Percentiles rank a stretch among this genome's conserved stretches.
Conservation (phyloP, 176 grass and related monocot species). For the Oryza glaberrima region DNA sequence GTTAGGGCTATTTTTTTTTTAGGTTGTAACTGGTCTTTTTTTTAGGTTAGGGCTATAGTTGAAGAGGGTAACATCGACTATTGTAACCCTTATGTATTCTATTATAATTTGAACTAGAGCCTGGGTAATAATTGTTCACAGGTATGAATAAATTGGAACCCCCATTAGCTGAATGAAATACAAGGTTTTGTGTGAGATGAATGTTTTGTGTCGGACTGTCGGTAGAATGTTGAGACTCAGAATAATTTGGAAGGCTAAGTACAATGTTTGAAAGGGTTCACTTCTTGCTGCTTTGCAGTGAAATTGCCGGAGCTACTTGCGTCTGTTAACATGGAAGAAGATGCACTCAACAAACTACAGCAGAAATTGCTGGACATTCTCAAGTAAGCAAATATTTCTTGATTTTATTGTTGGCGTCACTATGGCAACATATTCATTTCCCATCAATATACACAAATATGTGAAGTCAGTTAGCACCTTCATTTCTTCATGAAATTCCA, state of each 20-base stretch:
- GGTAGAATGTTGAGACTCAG: neutral
- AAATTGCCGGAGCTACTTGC: slow-evolving; percentile 92
- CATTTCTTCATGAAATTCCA: neutral
- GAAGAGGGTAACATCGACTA: too few relatives aligned
- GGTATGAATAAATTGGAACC: too few relatives aligned
- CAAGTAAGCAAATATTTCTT: slow-evolving; percentile 64
- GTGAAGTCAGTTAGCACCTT: neutral
- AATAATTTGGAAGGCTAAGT: slow-evolving; percentile 7
- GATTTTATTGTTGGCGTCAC: slow-evolving; percentile 8
- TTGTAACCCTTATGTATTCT: too few relatives aligned
- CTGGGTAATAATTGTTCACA: too few relatives aligned
- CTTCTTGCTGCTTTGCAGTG: slow-evolving; percentile 52
- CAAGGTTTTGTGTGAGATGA: neutral
- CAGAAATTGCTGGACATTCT: slow-evolving; percentile 86
- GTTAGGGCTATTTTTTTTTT: too few relatives aligned
- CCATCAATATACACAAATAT: neutral
- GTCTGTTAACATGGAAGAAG: slow-evolving; percentile 92
- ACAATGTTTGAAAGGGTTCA: neutral
- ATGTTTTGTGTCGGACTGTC: neutral
- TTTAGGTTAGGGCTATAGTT: too few relatives aligned
- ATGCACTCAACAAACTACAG: slow-evolving; percentile 79
- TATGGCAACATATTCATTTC: neutral
- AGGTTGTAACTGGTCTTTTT: too few relatives aligned
- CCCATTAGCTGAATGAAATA: neutral
- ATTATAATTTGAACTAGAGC: too few relatives aligned